Base-by-base conservation (phyloP, 176 grass and related monocot genomes). In the Otatea glauca region DNA sequence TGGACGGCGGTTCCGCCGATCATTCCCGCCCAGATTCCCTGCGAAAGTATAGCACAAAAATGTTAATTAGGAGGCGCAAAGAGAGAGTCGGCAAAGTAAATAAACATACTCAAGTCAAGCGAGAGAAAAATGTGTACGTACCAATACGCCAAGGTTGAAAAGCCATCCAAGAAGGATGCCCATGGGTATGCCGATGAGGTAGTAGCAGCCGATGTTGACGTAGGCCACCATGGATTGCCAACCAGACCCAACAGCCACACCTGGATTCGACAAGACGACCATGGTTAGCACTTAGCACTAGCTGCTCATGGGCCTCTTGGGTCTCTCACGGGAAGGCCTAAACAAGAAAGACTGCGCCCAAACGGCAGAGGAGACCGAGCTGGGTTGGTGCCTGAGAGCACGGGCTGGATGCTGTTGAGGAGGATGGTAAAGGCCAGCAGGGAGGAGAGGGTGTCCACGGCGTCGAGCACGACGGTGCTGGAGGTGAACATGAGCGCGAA, bases 11-110 rank as follows among this genome's bases (percentile, higher is more conserved):
- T 97, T 86, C 94, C 94, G 48, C 88, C 83, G 48, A 97, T 97
- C 94, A 97, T 97, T 7, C 94, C 94, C 14, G 86, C 92, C 94
- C 94, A 97, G 41, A 97, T 94, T 3, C 94, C 94, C 94, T 97
- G 50, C 65, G 55, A 66, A 38, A 47, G 50, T 73, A 64, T 16
- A 3, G 15, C 7, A 13, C 17, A 56, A 5, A 23, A 9, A 50
- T 32, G 20, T 16, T 8, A 24, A 37, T 20, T 37, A 7, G 23
- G 27, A 20, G 15, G 51, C 15, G 42, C 49, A 13, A 38, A 13
- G 34, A 4, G 29, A 12, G 49, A n/a, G 12, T 13, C 4, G 4
- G 1, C 4, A 72, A 29, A 24, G 17, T 8, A 20, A 8, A 21
- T 48, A 14, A 12, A 48, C 11, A 12, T 14, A 48, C 45, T 12